Conservation (phyloP, 202 grass and related monocot genomes). For the Brachypodium distachyon region DNA sequence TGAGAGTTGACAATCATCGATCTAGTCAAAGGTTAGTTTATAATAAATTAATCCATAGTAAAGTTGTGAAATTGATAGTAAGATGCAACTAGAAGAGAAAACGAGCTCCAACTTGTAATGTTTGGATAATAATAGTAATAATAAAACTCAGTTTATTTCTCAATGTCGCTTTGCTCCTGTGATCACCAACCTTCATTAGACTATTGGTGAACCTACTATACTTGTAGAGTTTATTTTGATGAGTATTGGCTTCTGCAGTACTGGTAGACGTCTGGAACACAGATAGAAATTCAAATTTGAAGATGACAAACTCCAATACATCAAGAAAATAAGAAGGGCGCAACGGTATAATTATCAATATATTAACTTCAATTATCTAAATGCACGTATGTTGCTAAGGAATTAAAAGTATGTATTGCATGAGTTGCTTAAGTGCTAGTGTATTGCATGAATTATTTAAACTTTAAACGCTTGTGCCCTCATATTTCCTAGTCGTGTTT, state of each 20-base stretch:
- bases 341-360: neutral
- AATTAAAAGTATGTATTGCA: too few relatives aligned
- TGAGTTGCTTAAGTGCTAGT: too few relatives aligned
- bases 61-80: neutral
- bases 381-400: too few relatives aligned
- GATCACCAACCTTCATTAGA: neutral
- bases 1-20: neutral
- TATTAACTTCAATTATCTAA: neutral
- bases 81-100: neutral
- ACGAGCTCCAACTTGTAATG: neutral
- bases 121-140: too few relatives aligned
- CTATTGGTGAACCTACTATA: too few relatives aligned
- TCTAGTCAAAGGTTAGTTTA: neutral
- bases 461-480: too few relatives aligned
- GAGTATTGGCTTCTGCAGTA: neutral
- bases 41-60: neutral
- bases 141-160: too few relatives aligned
- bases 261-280: neutral
- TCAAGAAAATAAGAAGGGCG: neutral
- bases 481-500: too few relatives aligned
- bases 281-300: neutral
- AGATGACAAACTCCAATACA: neutral
- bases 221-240: too few relatives aligned
- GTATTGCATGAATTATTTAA: too few relatives aligned
- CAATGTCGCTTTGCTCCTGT: neutral